phyloP scores from a whole-genome alignment of 2,329 filamentous ascomycete species.

The Pezicula rhizophila region DNA sequence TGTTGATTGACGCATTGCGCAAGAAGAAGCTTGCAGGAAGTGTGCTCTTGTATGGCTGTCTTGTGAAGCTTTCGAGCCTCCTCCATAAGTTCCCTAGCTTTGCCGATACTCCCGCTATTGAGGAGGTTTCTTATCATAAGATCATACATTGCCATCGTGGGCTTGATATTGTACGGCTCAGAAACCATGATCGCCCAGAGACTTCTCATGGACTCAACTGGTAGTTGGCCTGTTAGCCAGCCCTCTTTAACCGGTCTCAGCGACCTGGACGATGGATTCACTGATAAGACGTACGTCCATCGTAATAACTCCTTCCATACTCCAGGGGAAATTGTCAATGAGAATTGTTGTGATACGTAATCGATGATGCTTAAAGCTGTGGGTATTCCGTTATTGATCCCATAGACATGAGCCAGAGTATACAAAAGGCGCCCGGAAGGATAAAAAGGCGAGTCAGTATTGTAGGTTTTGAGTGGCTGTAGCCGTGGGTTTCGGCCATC shows the following conservation, averaged over 20 bases:
- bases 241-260: neutral
- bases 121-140: constrained; percentile 15
- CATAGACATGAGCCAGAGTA: constrained; percentile 62
- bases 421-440: constrained; percentile 56
- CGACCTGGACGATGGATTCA: constrained; percentile 2
- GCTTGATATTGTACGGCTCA: constrained; percentile 23
- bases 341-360: constrained; percentile 54
- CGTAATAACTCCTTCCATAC: constrained; percentile 64
- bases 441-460: constrained; percentile 44
- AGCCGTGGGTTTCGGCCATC: constrained; percentile 25
- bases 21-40: neutral
- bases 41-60: neutral
- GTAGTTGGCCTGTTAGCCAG: constrained; percentile 12
- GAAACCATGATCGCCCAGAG: constrained; percentile 24
- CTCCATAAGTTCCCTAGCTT: constrained; percentile 12
- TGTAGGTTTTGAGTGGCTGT: constrained; percentile 32
- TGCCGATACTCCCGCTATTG: constrained; percentile 7
- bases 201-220: constrained; percentile 13
- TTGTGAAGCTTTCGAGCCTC: constrained; percentile 9
- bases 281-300: constrained; percentile 56
- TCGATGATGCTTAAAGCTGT: constrained; percentile 55
- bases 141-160: constrained; percentile 22
- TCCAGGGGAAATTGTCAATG: constrained; percentile 46
- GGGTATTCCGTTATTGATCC: constrained; percentile 57
- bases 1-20: neutral